phyloP scores from a whole-genome alignment of 345 rosid genomes.

The Gynandropsis gynandra region DNA sequence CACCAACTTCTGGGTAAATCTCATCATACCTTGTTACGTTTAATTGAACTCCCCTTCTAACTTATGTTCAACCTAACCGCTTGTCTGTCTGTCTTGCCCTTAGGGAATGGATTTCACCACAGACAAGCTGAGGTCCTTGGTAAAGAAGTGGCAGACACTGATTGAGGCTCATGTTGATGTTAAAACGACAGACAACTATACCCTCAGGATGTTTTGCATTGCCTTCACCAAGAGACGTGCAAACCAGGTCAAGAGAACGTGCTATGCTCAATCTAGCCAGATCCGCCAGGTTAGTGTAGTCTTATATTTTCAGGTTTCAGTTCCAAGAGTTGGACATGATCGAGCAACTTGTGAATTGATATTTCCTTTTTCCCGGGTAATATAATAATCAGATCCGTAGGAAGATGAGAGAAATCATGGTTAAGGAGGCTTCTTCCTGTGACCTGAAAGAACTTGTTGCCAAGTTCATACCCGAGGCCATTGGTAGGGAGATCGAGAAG shows the following conservation, averaged over 20 bases:
- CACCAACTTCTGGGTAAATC: slow-evolving; percentile 85
- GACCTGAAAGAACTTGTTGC: slow-evolving; percentile 75
- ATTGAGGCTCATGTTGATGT: slow-evolving; percentile 93
- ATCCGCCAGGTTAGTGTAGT: slow-evolving; percentile 42
- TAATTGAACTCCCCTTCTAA: neutral
- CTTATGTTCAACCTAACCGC: neutral
- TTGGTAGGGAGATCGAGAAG: slow-evolving; percentile 84
- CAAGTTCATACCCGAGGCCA: slow-evolving; percentile 72
- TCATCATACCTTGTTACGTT: no score
- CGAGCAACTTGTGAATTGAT: neutral
- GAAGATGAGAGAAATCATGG: slow-evolving; percentile 89
- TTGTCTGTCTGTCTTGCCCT: neutral
- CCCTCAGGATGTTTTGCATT: slow-evolving; percentile 82
- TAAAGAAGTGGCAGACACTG: slow-evolving; percentile 85
- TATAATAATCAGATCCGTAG: slow-evolving; percentile 51
- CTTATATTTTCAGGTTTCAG: neutral
- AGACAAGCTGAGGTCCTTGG: slow-evolving; percentile 91
- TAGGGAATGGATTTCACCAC: slow-evolving; percentile 95
- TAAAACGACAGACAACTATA: slow-evolving; percentile 78
- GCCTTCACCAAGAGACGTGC: slow-evolving; percentile 87
- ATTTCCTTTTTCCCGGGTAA: neutral
- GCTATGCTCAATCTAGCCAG: slow-evolving; percentile 94
- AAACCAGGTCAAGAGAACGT: slow-evolving; percentile 89
- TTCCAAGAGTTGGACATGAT: neutral
- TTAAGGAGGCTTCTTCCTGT: slow-evolving; percentile 65